Evolutionary conservation across 345 rosid species (phyloP), one percentile per base, ranked within the genome.

Genomic region (Citrus trifoliata): DNA sequence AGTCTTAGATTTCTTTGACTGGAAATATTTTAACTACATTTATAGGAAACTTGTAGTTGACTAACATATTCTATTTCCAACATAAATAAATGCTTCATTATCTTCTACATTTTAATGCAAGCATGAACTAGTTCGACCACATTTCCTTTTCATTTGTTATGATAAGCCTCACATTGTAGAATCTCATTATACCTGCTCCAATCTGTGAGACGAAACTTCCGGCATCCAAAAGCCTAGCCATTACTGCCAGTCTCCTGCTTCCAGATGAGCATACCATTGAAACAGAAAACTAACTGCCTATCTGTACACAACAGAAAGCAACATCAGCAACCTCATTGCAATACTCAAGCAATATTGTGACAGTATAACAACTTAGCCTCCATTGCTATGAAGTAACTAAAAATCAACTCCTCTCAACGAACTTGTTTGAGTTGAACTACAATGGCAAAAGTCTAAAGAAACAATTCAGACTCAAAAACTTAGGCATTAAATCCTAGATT

Each of bases 261-360:
- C 87, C 89, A 25, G 89, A n/a, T 21, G 88, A 84, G 82, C 92
- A 88, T 55, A 91, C 93, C 95, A 91, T 89, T 79, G 82, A 62
- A 67, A 79, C 82, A 70, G 61, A 75, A 46, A 67, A 25, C 27
- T 70, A 67, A 37, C 55, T 12, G 56, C 74, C 56, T 74, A 81
- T 68, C 77, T 87, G 73, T 79, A 78, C 71, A 70, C 79, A 71
- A 4, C 74, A 79, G 73, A 19, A 33, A 68, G 27, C 37, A 62
- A 61, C 9, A 59, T 72, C 79, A 76, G 51, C 59, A 10, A 78
- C 58, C 37, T 18, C 60, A 48, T 12, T n/a, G 35, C 58, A 28
- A 33, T 51, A 30, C 21, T 46, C 32, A 40, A 46, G n/a, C 61
- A 59, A 38, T 67, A 33, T 9, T 5, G 10, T 21, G 16, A 18